A percentile compares a stretch with the other conserved stretches of the same genome.
Conservation (phyloP, 345 rosid genomes). For the Dovyalis caffra region DNA sequence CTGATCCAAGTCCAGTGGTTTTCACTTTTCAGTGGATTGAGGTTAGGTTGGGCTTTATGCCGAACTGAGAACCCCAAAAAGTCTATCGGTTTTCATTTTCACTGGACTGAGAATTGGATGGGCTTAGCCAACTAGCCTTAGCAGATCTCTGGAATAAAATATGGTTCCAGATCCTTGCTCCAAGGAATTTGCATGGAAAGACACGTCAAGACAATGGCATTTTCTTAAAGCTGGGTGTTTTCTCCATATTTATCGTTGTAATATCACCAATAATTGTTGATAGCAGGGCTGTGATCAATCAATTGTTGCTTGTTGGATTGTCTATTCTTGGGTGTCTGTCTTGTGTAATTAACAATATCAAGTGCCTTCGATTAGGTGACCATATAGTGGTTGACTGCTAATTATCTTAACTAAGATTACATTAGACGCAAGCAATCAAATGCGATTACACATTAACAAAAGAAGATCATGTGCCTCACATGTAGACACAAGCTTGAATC, state of each 20-base stretch:
- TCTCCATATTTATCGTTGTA: neutral
- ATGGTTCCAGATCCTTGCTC: neutral
- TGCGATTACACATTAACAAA: neutral
- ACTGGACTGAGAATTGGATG: neutral
- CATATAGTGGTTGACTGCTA: neutral
- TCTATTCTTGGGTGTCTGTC: neutral
- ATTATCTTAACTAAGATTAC: neutral
- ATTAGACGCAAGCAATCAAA: neutral
- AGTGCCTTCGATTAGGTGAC: slow-evolving; percentile 1
- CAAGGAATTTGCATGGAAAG: neutral
- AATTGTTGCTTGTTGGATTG: neutral
- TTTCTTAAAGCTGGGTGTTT: neutral
- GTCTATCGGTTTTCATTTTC: neutral
- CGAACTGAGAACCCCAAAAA: neutral
- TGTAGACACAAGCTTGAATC: neutral
- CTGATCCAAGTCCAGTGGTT: neutral
- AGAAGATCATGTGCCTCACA: neutral
- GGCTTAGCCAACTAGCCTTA: neutral
- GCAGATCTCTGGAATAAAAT: neutral
- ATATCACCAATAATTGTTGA: neutral
- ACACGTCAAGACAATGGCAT: neutral
- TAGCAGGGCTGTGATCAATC: neutral
- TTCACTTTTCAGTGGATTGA: neutral
- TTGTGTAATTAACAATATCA: neutral
- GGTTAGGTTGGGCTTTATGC: neutral